Evolutionary conservation across 306 rosid species (phyloP).

Genomic region (Canavalia gladiata): DNA sequence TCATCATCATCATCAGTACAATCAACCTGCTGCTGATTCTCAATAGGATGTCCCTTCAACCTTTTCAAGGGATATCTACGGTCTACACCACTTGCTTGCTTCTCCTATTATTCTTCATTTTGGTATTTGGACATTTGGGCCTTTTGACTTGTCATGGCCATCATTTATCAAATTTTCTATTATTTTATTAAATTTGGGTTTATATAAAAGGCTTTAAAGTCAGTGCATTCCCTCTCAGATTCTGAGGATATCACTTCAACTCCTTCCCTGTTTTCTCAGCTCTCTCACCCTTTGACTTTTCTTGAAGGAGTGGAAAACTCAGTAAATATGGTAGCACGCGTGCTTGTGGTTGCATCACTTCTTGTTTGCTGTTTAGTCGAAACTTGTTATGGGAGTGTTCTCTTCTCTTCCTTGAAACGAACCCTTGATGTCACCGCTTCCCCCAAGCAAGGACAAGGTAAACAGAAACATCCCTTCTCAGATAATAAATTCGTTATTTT

Average conservation of each 20-base stretch:
- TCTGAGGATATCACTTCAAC: slow-evolving; percentile 7
- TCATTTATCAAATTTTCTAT: neutral
- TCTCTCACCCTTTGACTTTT: slow-evolving; percentile 31
- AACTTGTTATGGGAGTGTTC: slow-evolving; percentile 60
- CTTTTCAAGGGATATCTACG: slow-evolving; percentile 39
- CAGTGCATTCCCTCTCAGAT: slow-evolving; percentile 42
- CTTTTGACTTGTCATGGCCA: slow-evolving; percentile 40
- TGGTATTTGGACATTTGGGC: slow-evolving; percentile 8
- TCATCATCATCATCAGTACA: neutral
- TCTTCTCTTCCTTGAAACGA: slow-evolving; percentile 65
- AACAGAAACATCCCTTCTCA: slow-evolving; percentile 30
- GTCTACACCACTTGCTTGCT: slow-evolving; percentile 13
- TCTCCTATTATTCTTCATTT: neutral
- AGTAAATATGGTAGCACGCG: slow-evolving; percentile 65
- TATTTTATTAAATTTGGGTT: slow-evolving; percentile 8
- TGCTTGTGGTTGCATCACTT: slow-evolving; percentile 61
- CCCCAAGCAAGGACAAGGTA: slow-evolving; percentile 72
- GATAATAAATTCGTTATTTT: too few relatives aligned
- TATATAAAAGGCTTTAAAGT: slow-evolving; percentile 44
- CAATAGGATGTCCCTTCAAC: slow-evolving; percentile 40
- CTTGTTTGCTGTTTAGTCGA: slow-evolving; percentile 62
- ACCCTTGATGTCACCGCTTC: slow-evolving; percentile 77
- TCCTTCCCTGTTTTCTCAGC: slow-evolving; percentile 27
- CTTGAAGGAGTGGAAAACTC: slow-evolving; percentile 23
- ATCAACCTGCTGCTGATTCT: neutral